Evolutionary conservation across 1,284 basidiomycete species (phyloP).

Genomic region (Salmacisia buchloeana): DNA sequence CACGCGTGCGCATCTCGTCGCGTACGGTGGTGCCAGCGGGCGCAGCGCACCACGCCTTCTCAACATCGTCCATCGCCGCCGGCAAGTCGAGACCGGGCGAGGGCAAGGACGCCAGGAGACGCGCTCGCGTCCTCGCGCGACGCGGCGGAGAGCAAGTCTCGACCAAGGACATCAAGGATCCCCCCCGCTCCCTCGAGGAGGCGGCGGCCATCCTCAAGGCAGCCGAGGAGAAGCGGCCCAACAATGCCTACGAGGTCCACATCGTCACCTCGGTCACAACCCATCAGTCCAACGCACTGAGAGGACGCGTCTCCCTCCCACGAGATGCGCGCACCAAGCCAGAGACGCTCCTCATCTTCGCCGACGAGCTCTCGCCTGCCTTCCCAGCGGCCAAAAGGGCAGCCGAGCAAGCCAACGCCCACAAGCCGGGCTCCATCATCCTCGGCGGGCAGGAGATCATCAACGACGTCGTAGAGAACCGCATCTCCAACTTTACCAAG

Average conservation of each 20-base stretch:
- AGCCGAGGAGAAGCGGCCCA: conserved; percentile 29
- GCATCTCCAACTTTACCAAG: conserved; percentile 57
- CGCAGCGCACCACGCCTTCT: not conserved
- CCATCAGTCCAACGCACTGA: conserved; percentile 46
- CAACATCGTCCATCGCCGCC: not conserved
- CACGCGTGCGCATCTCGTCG: no score
- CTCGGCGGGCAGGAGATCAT: conserved; percentile 45
- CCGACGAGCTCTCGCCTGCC: conserved; percentile 32
- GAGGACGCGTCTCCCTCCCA: conserved; percentile 42
- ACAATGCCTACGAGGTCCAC: conserved; percentile 45
- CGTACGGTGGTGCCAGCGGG: not conserved
- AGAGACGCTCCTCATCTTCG: conserved; percentile 45
- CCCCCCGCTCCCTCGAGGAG: conserved; percentile 9
- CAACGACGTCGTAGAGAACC: conserved; percentile 35
- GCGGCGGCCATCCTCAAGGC: conserved; percentile 17
- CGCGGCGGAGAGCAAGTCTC: not conserved
- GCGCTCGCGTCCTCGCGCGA: conserved; percentile 9
- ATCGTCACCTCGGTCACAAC: conserved; percentile 43
- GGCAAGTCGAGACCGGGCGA: conserved; percentile 21
- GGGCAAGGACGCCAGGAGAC: conserved; percentile 16
- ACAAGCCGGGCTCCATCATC: conserved; percentile 17
- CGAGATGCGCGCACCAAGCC: conserved; percentile 39
- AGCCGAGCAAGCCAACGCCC: not conserved
- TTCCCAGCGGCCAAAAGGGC: conserved; percentile 9
- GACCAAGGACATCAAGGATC: conserved; percentile 3